Evolutionary conservation across 2,329 filamentous ascomycete genomes (phyloP).

Genomic region (Septoria linicola): DNA sequence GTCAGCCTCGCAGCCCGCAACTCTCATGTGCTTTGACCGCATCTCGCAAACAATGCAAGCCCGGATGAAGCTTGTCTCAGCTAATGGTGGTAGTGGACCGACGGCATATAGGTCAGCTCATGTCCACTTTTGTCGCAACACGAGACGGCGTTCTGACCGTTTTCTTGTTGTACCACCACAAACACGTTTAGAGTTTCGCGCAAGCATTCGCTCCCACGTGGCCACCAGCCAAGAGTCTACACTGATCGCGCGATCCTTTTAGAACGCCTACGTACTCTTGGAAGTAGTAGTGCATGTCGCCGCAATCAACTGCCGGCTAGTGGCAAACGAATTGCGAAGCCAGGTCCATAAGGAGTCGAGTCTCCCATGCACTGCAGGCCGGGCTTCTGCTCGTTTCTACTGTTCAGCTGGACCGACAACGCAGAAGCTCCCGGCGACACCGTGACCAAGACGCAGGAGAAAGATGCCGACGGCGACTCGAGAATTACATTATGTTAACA

Average conservation of each 20-base stretch:
- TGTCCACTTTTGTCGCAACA: conserved; percentile 2
- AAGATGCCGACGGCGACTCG: conserved; percentile 25
- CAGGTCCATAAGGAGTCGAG: conserved; percentile 3
- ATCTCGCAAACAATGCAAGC: conserved; percentile 6
- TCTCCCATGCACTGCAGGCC: neutral
- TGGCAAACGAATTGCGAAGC: conserved; percentile 10
- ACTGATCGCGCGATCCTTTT: conserved; percentile 19
- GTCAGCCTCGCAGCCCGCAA: conserved; percentile 13
- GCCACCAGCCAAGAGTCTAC: conserved; percentile 18
- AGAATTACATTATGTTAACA: conserved; percentile 21
- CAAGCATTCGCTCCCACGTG: conserved; percentile 20
- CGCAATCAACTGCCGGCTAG: conserved; percentile 7
- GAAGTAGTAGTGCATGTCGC: conserved; percentile 3
- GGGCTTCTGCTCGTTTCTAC: neutral
- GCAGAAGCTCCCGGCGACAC: conserved; percentile 4
- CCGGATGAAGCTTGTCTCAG: conserved; percentile 24
- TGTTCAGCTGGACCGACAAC: neutral
- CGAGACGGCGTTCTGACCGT: conserved; percentile 6
- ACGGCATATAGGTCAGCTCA: conserved; percentile 8
- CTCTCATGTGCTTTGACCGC: conserved; percentile 16
- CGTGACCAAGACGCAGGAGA: neutral
- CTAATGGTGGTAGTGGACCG: conserved; percentile 10
- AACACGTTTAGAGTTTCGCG: conserved; percentile 5
- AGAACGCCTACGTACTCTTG: neutral
- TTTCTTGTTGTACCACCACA: neutral